phyloP scores from a whole-genome alignment of 2,329 filamentous ascomycete species.

The Blastomyces silverae region DNA sequence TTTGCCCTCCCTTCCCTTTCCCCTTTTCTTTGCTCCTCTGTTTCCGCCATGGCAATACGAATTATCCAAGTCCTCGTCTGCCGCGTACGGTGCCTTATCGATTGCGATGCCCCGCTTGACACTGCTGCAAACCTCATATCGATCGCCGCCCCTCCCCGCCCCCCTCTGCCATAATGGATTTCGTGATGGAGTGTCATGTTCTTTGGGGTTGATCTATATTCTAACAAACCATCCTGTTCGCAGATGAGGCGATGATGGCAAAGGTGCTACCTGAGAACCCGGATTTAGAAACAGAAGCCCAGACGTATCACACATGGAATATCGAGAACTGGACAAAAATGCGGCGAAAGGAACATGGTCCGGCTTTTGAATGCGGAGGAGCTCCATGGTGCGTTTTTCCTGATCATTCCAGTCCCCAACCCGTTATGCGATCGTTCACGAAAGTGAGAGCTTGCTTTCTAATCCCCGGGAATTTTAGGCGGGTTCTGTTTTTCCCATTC shows the following conservation, averaged over 20 bases:
- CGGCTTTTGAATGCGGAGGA: constrained; percentile 76
- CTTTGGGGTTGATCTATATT: neutral
- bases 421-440: constrained; percentile 1
- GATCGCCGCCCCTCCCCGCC: neutral
- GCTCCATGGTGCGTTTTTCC: constrained; percentile 67
- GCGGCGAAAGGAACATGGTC: constrained; percentile 76
- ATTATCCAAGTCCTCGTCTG: neutral
- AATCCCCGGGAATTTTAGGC: constrained; percentile 50
- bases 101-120: constrained; percentile 3
- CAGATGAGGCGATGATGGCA: constrained; percentile 80
- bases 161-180: neutral
- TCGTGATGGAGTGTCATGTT: neutral
- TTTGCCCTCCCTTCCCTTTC: constrained; percentile 2
- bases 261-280: constrained; percentile 67
- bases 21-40: constrained; percentile 3
- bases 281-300: constrained; percentile 72
- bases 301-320: constrained; percentile 75
- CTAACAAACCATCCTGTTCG: neutral
- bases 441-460: constrained; percentile 19
- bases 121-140: neutral
- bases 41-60: neutral
- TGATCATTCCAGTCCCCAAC: neutral
- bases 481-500: constrained; percentile 88
- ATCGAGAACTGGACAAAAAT: constrained; percentile 75
- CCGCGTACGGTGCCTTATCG: neutral